Evolutionary conservation across 2,329 filamentous ascomycete genomes (phyloP), one percentile per base, ranked within the genome.

Genomic region (Meredithiella fracta): DNA sequence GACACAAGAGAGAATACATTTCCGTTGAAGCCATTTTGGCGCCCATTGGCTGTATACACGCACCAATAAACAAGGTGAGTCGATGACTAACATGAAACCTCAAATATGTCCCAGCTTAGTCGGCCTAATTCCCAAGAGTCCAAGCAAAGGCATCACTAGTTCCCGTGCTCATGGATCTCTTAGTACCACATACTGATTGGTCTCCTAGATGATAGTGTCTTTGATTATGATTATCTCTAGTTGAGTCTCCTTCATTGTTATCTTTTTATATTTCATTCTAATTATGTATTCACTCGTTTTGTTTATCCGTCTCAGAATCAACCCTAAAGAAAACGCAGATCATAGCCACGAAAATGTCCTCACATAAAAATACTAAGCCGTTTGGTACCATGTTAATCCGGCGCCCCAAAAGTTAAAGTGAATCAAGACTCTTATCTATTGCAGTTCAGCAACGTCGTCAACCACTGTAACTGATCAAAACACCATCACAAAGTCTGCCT

Each of bases 81-180:
- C 31, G n/a, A 52, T 52, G 50, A n/a, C 31, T 52, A 23, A 52
- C 23, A 22, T 52, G 31, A 52, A 26, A 52, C 31, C 44, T 20
- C 11, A 26, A 25, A 9, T 29, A 25, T 49, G 7, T 49, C 23
- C 44, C 44, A 49, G 44, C 29, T 34, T 11, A 34, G 29, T 34
- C 11, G 29, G 29, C 11, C 29, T 34, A n/a, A 42, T 42, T 42
- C 11, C 38, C 6, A 20, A 42, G 17, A n/a, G n/a, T n/a, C 15
- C 38, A 6, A 20, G n/a, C 44, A 49, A 14, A 11, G 11, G 23
- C 17, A 49, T 25, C 44, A 8, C 44, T 6, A 20, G 29, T 34
- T 34, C 29, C 25, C 22, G 22, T 20, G 23, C 9, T 20, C 11
- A 15, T n/a, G 5, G 6, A n/a, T 42, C 38, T 15, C 4, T n/a